Conservation (phyloP, 257 asterid genomes). For the Asclepias syriaca region DNA sequence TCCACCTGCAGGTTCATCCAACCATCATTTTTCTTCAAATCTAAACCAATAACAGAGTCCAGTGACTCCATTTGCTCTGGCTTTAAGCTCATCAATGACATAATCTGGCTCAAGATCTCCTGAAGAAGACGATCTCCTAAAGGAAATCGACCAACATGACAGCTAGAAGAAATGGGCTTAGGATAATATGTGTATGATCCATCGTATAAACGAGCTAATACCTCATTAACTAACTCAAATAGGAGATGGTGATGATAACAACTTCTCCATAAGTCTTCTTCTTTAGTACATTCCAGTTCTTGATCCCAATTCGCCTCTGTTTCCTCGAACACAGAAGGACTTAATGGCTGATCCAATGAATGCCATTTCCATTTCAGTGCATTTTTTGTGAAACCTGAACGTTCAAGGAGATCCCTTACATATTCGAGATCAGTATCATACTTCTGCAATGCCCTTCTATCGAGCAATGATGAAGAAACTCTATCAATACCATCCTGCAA, state of each 20-base stretch:
- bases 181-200: conserved; percentile 55
- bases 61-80: conserved; percentile 36
- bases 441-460: not conserved
- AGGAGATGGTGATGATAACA: conserved; percentile 63
- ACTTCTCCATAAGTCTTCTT: conserved; percentile 31
- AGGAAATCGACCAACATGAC: conserved; percentile 45
- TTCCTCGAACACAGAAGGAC: conserved; percentile 46
- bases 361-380: conserved; percentile 39
- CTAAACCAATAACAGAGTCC: conserved; percentile 38
- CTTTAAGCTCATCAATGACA: conserved; percentile 27
- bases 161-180: conserved; percentile 44
- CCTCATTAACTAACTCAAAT: conserved; percentile 65
- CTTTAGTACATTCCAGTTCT: conserved; percentile 25
- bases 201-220: conserved; percentile 38
- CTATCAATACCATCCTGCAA: conserved; percentile 4
- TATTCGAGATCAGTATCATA: conserved; percentile 39
- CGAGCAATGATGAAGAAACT: not conserved
- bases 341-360: conserved; percentile 41
- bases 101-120: conserved; percentile 33
- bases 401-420: conserved; percentile 51
- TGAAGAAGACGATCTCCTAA: conserved; percentile 34
- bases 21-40: conserved; percentile 41
- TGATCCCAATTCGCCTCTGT: conserved; percentile 56
- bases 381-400: conserved; percentile 45
- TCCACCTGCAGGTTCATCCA: conserved; percentile 92